Evolutionary conservation across 148 eudicot species (phyloP).

Genomic region (Oxyria digyna): DNA sequence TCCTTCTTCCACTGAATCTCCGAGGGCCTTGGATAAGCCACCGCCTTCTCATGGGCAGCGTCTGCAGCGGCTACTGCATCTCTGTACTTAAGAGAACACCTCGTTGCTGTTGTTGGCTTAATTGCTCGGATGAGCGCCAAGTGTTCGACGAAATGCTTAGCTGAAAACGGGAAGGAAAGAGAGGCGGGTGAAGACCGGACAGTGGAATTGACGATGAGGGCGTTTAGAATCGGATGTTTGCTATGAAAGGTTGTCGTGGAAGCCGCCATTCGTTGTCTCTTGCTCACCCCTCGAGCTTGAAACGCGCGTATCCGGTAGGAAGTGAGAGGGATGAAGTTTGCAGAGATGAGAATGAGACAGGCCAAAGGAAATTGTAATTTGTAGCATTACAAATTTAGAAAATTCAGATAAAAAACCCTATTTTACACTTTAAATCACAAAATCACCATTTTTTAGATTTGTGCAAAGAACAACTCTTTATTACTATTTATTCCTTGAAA

Average conservation of each 20-base stretch:
- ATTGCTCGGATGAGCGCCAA: slow-evolving; percentile 19
- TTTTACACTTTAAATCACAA: not conserved
- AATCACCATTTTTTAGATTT: no score
- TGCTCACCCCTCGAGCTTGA: not conserved
- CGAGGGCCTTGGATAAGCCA: slow-evolving; percentile 34
- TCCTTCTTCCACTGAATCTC: slow-evolving; percentile 83
- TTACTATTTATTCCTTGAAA: no score
- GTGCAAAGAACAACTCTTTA: no score
- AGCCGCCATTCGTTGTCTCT: slow-evolving; percentile 10
- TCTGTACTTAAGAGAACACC: slow-evolving; percentile 25
- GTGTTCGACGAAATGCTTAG: slow-evolving; percentile 22
- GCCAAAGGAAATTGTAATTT: not conserved
- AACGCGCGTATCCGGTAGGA: not conserved
- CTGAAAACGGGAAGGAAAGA: slow-evolving; percentile 12
- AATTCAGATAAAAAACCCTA: not conserved
- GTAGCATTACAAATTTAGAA: no score
- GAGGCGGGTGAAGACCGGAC: not conserved
- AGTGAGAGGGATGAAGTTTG: not conserved
- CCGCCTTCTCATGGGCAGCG: slow-evolving; percentile 4
- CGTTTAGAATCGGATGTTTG: slow-evolving; percentile 6
- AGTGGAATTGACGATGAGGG: not conserved
- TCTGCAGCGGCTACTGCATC: slow-evolving; percentile 12
- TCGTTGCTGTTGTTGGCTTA: slow-evolving; percentile 1
- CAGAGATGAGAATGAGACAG: not conserved
- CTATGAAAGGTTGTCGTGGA: not conserved